Conservation (phyloP, 176 grass and related monocot species). For the Ensete glaucum region DNA sequence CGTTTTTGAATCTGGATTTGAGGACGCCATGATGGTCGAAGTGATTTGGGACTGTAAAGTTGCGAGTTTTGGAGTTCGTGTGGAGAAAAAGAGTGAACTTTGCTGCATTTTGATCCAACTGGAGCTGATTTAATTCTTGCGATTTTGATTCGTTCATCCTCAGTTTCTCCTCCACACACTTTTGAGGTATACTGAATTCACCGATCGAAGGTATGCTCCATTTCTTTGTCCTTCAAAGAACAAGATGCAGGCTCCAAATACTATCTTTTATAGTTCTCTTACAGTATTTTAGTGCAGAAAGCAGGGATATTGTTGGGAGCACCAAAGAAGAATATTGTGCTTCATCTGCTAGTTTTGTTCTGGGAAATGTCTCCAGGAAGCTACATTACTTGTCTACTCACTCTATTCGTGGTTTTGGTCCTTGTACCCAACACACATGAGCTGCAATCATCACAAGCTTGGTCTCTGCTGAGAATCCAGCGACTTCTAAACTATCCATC, state of each 20-base stretch:
- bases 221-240: neutral
- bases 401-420: slow-evolving; percentile 39
- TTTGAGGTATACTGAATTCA: neutral
- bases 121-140: neutral
- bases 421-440: slow-evolving; percentile 39
- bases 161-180: neutral
- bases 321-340: neutral
- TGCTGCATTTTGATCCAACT: neutral
- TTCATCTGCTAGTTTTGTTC: neutral
- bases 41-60: neutral
- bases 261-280: neutral
- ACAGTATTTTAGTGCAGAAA: neutral
- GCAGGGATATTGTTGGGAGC: neutral
- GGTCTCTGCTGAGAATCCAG: slow-evolving; percentile 76
- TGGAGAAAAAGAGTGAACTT: neutral
- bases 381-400: slow-evolving; percentile 14
- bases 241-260: neutral
- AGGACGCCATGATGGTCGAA: neutral
- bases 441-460: slow-evolving; percentile 55
- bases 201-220: neutral
- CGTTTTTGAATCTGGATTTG: neutral
- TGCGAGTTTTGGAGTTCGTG: neutral
- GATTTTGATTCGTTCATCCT: neutral
- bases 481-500: slow-evolving; percentile 47
- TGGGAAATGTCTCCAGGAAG: slow-evolving; percentile 2